Percentiles rank a stretch among this genome's conserved stretches.
These are phyloP conservation scores for Boeremia lycopersici DNA, from an alignment of 2,329 filamentous ascomycete genomes.

Conservation along the genomic window DNA sequence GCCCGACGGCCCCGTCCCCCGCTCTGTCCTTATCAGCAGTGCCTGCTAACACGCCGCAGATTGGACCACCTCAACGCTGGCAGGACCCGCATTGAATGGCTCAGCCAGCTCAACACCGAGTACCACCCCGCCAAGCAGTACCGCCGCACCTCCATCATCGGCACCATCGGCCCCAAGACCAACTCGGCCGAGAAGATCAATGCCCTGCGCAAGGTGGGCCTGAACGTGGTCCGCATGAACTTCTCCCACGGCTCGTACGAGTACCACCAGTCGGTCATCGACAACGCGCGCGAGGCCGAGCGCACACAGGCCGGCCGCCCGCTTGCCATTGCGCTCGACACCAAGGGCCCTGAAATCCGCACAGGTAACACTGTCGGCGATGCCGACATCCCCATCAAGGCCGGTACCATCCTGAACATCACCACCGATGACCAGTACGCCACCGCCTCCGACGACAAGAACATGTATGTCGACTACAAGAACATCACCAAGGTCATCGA, in stretches of 20 bases:
- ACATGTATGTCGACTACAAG: constrained; percentile 99
- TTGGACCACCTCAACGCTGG: constrained; percentile 77
- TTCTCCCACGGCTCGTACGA: constrained; percentile 93
- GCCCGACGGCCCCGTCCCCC: constrained; percentile 3
- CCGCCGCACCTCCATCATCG: constrained; percentile 96
- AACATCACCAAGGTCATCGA: constrained; percentile 99
- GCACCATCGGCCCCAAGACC: constrained; percentile 98
- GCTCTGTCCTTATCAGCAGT: neutral
- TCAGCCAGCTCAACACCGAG: constrained; percentile 84
- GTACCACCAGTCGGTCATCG: constrained; percentile 98
- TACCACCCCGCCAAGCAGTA: constrained; percentile 87
- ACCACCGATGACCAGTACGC: constrained; percentile 95
- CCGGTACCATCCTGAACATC: constrained; percentile 87
- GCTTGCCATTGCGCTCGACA: constrained; percentile 90
- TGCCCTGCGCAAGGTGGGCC: constrained; percentile 83
- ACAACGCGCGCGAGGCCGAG: constrained; percentile 90
- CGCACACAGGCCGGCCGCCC: constrained; percentile 78
- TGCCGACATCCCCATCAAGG: constrained; percentile 78
- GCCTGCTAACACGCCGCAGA: constrained; percentile 22
- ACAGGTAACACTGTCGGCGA: constrained; percentile 76
- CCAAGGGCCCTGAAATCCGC: constrained; percentile 86
- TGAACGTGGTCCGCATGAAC: constrained; percentile 99
- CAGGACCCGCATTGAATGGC: constrained; percentile 74
- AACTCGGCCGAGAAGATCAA: constrained; percentile 98
- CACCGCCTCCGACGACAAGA: constrained; percentile 80